A percentile compares a stretch with the other conserved stretches of the same genome.
Conservation (phyloP, 2,329 filamentous ascomycete species). For the Didymella exigua region DNA sequence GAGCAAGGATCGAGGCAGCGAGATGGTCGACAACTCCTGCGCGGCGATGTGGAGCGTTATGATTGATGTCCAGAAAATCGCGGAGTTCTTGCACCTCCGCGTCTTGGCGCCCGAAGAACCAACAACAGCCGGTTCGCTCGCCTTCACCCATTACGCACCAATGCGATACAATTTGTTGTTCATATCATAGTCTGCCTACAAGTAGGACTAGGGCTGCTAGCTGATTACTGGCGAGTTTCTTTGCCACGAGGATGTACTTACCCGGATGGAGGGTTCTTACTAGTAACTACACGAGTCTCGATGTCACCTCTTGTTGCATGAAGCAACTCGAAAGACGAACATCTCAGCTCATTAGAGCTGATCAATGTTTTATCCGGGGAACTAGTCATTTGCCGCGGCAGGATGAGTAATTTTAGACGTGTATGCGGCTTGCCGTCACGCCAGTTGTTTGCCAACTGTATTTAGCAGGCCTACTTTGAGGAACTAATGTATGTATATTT, state of each 20-base stretch:
- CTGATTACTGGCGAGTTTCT: too few species aligned
- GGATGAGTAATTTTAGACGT: neutral
- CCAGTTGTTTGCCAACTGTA: neutral
- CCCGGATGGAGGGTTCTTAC: neutral
- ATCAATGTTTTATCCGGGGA: neutral
- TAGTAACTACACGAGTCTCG: too few species aligned
- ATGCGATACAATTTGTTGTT: neutral
- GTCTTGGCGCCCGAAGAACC: constrained; percentile 3
- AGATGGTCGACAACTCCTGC: neutral
- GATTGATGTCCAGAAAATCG: constrained; percentile 16
- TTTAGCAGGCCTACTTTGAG: too few species aligned
- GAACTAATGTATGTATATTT: too few species aligned
- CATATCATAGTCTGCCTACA: too few species aligned
- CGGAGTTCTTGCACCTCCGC: constrained; percentile 14
- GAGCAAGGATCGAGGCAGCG: neutral
- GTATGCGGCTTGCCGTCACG: neutral
- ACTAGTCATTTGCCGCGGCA: neutral
- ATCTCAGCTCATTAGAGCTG: neutral
- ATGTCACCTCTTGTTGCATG: too few species aligned
- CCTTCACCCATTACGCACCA: neutral
- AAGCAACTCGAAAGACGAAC: too few species aligned
- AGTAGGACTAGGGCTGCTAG: neutral
- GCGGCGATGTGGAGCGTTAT: constrained; percentile 9
- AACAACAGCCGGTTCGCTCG: neutral
- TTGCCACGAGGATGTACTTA: neutral